Base-by-base conservation (phyloP, 768 basidiomycete genomes). In the Hypholoma sublateritium region DNA sequence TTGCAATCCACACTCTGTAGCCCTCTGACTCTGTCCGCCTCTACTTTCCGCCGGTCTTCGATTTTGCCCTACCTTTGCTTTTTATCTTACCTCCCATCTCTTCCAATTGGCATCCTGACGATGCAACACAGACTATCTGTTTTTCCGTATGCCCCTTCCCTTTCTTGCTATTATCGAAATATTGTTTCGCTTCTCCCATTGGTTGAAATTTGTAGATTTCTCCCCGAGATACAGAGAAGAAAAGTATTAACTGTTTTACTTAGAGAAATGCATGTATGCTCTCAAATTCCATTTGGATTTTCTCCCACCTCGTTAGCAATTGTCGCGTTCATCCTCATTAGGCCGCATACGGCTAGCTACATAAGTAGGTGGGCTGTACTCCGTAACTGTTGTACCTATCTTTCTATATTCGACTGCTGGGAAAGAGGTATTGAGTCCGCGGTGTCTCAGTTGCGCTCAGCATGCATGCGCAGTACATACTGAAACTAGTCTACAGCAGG, bases 1-100 rank as follows among this genome's bases (percentile, higher is more conserved):
- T 24, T 25, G 46, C 46, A 47, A 47, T 32, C 46, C 46, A 47
- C 25, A 22, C 46, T 47, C 46, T 47, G 46, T 47, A 47, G 46
- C 46, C 46, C 46, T 14, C 46, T 47, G 12, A 9, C 25, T 47
- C 22, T 47, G 12, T 22, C 16, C 11, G 11, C 24, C 5, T 16
- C 13, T 47, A n/a, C n/a, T 47, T 22, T 12, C 25, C 25, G 13
- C 25, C 25, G 39, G 39, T 11, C 25, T 16, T 32, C 44, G 12
- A 12, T 24, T 45, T 45, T 13, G 19, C 25, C 46, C 46, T 47
- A 22, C 46, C 22, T 47, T 24, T 28, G 16, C 46, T 16, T 25
- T 47, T 25, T 47, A 28, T 24, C 46, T 47, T 25, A 19, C 17
- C n/a, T 22, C 17, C 11, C 25, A 25, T 47, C 46, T 28, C 46